phyloP scores from a whole-genome alignment of 108 stramenopile genomes.

The Nannochloropsis gaditana region DNA sequence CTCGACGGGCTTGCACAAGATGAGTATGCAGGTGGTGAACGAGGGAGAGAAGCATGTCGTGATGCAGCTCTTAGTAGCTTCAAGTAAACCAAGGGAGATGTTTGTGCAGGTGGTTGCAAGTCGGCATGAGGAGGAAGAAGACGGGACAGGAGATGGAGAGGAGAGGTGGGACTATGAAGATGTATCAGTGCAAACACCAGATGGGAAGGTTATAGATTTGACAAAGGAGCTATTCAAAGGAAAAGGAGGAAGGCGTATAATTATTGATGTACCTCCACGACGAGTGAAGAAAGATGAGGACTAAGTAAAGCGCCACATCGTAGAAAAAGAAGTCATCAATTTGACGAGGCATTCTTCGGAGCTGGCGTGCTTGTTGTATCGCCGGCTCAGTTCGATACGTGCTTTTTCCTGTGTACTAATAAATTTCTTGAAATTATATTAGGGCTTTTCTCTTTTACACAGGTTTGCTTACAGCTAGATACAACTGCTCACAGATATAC shows the following conservation, averaged over 20 bases:
- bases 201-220: constrained; percentile 5
- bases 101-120: background rate
- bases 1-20: constrained; percentile 4
- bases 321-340: too few species aligned
- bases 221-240: constrained; percentile 20
- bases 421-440: too few species aligned
- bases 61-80: constrained; percentile 14
- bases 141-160: background rate
- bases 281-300: background rate
- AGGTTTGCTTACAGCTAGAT: too few species aligned
- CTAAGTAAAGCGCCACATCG: too few species aligned
- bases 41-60: background rate
- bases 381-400: too few species aligned
- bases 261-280: background rate
- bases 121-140: background rate
- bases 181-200: background rate
- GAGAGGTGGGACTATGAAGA: constrained; percentile 17
- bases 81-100: constrained; percentile 15
- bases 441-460: too few species aligned
- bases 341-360: too few species aligned
- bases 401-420: too few species aligned
- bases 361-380: too few species aligned
- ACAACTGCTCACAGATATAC: too few species aligned
- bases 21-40: constrained; percentile 20
- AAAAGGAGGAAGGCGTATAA: background rate